These are phyloP conservation scores for Diaporthe citri DNA, from an alignment of 2,329 filamentous ascomycete species.

Conservation along the genomic window DNA sequence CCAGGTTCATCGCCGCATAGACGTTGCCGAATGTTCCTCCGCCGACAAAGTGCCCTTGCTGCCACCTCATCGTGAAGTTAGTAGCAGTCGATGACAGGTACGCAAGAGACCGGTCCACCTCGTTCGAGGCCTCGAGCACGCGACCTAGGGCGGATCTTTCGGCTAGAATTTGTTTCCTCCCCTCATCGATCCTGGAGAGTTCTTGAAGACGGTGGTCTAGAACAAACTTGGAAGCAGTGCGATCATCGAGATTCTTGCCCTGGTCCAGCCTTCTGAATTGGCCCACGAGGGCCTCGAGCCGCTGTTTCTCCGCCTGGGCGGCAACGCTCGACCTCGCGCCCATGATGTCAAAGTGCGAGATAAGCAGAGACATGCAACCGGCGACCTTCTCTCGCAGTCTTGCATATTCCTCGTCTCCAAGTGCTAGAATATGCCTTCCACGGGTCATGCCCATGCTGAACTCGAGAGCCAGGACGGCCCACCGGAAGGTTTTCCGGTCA, in stretches of 20 bases:
- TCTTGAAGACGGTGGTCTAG: conserved; percentile 80
- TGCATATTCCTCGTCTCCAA: conserved; percentile 89
- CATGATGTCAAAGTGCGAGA: conserved; percentile 99
- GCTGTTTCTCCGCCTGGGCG: conserved; percentile 92
- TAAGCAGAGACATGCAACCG: conserved; percentile 96
- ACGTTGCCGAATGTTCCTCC: conserved; percentile 98
- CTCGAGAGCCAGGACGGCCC: conserved; percentile 94
- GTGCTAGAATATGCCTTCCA: conserved; percentile 90
- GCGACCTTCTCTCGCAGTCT: conserved; percentile 88
- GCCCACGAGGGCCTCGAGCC: conserved; percentile 82
- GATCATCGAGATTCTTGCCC: conserved; percentile 79
- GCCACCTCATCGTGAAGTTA: conserved; percentile 96
- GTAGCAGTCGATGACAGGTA: conserved; percentile 94
- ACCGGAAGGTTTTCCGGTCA: conserved; percentile 95
- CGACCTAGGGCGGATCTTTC: conserved; percentile 90
- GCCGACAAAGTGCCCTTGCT: conserved; percentile 98
- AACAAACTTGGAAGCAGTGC: conserved; percentile 83
- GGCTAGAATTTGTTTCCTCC: conserved; percentile 81
- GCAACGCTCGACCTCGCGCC: conserved; percentile 93
- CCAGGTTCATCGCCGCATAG: conserved; percentile 96
- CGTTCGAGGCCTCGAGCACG: conserved; percentile 93
- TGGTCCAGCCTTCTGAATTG: conserved; percentile 84
- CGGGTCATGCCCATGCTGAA: conserved; percentile 98
- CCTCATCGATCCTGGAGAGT: conserved; percentile 81
- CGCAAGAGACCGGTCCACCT: conserved; percentile 93